Evolutionary conservation across 2,329 filamentous ascomycete species (phyloP), one percentile per base, ranked within the genome.

Genomic region (Ceratocystis destructans): DNA sequence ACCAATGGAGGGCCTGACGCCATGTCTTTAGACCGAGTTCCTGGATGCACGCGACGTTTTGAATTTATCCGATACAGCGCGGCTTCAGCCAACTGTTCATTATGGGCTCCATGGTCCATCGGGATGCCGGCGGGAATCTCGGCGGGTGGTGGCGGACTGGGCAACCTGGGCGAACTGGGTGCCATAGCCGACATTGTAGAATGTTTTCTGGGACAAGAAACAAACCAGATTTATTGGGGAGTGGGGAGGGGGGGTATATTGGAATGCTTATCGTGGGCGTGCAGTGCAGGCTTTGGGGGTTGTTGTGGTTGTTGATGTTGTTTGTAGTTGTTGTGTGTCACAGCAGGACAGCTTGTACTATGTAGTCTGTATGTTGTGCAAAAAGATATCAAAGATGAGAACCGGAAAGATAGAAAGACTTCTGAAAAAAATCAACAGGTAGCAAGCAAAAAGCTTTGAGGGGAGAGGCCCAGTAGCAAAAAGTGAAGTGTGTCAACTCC

Each of bases 11-110:
- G 94, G 0, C 94, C 94, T 69, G 89, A 87, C 62, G 89, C 88
- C 89, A 99, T 97, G 71, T 97, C 90, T 66, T 84, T 85, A n/a
- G 91, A 85, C 75, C 88, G 94, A 57, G 92, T 96, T 66, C 94
- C 94, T 4, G 92, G 91, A 64, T 93, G 88, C 77, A 99, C 96
- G 72, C 94, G 85, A 70, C 94, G 82, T 72, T 84, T 87, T 25
- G 91, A 85, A 71, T 88, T 89, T 71, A 86, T 84, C 70, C 94
- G 88, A 71, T 87, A 80, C 70, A 80, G 83, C 74, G 80, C 83
- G 70, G 75, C 82, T 79, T 77, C 83, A 76, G 71, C 83, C 8
- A 64, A 31, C 20, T 62, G 62, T 73, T 73, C 86, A 76, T 78
- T 78, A 31, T 76, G 72, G 53, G 85, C 81, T 69, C 86, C 79